Base-by-base conservation (phyloP, 139 green algal species). In the Chlorella sorokiniana region DNA sequence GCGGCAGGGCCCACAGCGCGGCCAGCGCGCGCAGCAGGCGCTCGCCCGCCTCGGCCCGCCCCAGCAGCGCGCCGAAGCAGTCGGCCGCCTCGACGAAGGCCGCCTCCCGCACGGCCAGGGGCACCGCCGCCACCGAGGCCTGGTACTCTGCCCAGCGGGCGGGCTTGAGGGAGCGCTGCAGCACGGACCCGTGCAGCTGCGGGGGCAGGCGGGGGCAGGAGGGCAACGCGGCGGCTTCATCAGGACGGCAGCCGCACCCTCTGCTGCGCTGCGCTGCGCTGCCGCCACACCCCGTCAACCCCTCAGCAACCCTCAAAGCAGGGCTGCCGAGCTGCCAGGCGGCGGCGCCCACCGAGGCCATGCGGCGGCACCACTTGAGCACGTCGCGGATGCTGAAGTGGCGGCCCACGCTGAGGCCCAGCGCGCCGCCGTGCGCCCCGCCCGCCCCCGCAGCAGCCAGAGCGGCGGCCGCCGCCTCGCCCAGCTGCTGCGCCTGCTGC, bases 281-380 rank as follows among this genome's bases (percentile, higher is more conserved):
- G 48, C 48, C 16, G 48, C 14, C 48, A 56, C 11, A 56, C 48
- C n/a, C n/a, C n/a, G n/a, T n/a, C n/a, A n/a, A 23, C 14, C n/a
- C n/a, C n/a, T n/a, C 23, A 31, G 37, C 67, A 33, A 16, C 10
- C 29, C 61, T 45, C 11, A 10, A 72, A 45, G 64, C 14, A 45
- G 35, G 33, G 44, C 64, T 31, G 29, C 64, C 23, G 23, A 10
- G 61, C 61, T 33, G 25, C 25, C 61, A 68, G 61, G 61, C 61
- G 23, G n/a, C n/a, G 33, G 11, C 31, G 1, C 63, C 37, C 63
- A 83, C 78, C 23, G 77, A 40, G 42, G 33, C 52, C 87, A 98
- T 92, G 80, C 95, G 89, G 3, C 70, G 63, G 69, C 87, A 92
- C 95, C 93, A 98, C 85, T 97, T 98, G 76, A 94, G 84, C 27